Base-by-base conservation (phyloP, 2,329 filamentous ascomycete genomes). In the Ilyonectria sp. region DNA sequence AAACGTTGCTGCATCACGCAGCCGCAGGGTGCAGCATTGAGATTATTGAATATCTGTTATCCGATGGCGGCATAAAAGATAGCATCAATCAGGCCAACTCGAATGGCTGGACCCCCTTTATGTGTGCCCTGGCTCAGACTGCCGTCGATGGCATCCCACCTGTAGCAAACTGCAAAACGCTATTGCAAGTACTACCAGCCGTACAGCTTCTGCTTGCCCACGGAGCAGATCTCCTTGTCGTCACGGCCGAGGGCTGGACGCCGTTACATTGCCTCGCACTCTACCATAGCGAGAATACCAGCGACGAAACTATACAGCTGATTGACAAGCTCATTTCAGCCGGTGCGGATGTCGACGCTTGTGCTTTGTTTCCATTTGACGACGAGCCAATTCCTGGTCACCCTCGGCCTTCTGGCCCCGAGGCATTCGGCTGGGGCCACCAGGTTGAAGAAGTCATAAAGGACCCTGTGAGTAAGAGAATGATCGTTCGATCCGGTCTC, bases 1-100 rank as follows among this genome's bases (percentile, higher is more conserved):
- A 79, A 62, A 75, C 73, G 1, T 43, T 78, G 1, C 60, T 80
- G 2, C 76, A 79, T 57, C 78, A 68, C 37, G 75, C 77, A 2
- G 76, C 77, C 2, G 75, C 72, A 3, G 76, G 76, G 0, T 64
- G 73, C 11, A 63, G 71, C 2, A 13, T 50, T 21, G 72, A 74
- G 13, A 69, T 69, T 0, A 49, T 78, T 17, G 66, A 70, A 13
- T 74, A 66, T 44, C 62, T 75, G 9, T 31, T 73, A 67, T 8
- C 35, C 1, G 6, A 43, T n/a, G 40, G 5, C n/a, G 40, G 15
- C 7, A 19, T 43, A 3, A 7, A 43, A n/a, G 15, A 1, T 3
- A n/a, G 5, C 7, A 43, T 43, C 17, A 43, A 43, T 17, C 3
- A n/a, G 8, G n/a, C 15, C 17, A 43, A n/a, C 40, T 43, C 40